Base-by-base conservation (phyloP, 2,329 filamentous ascomycete genomes). In the Aschersonia sp. region DNA sequence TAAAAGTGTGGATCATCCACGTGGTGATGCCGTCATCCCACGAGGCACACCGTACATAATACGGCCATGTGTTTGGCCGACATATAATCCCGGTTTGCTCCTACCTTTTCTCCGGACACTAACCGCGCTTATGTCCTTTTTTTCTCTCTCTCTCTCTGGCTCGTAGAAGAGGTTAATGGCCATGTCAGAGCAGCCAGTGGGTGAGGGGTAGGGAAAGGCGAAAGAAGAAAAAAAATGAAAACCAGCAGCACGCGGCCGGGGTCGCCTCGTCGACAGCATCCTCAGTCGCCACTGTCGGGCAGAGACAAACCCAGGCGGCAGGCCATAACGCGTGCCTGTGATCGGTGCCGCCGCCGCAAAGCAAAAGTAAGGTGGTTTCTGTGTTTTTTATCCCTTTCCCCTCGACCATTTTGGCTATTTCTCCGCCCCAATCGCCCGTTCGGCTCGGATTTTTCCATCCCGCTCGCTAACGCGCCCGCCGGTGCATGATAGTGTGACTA, bases 311-410 rank as follows among this genome's bases (percentile, higher is more conserved):
- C 51, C 31, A 52, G 54, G 28, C 52, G 56, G 30, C 49, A 53
- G 45, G 50, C 56, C 31, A 52, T 54, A 32, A 58, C 52, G 44
- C 53, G 61, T 55, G 62, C 61, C 1, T 64, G 61, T 53, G 63
- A 65, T 51, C 60, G 63, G 4, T 65, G 63, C 43, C 61, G 63
- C 29, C 61, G 58, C 51, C 58, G 63, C 52, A 65, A 65, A 55
- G 63, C 61, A 31, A 64, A 60, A 57, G 63, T 62, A 43, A 60
- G 57, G 63, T 61, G 44, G 48, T 53, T 47, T 43, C 38, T 42
- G 5, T 29, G 29, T 30, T 29, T 31, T 29, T 9, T 4, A 4
- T 46, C 38, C n/a, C 35, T 12, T 4, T 6, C 20, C 9, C n/a
- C 10, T 31, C 30, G 2, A 38, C 30, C 32, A 5, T 20, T 40